Conservation (phyloP, 1,139 yeast species). For the Saccharomycopsis hybrid region DNA sequence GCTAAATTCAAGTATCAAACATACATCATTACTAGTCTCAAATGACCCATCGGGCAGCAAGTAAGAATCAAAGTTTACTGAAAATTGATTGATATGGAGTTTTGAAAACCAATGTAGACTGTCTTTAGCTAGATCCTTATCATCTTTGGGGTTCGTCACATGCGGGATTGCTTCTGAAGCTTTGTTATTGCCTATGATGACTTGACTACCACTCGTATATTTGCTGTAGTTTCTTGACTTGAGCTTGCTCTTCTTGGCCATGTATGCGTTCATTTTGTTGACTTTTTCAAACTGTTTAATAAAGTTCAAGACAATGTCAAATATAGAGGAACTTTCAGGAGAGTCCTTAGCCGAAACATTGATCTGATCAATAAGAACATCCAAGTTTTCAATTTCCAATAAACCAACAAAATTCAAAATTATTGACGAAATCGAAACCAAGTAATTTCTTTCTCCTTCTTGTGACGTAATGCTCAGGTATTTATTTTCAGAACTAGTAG, state of each 20-base stretch:
- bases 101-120: constrained; percentile 21
- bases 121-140: constrained; percentile 20
- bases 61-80: constrained; percentile 38
- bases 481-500: not conserved
- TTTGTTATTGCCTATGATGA: constrained; percentile 2
- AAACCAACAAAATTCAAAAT: constrained; percentile 45
- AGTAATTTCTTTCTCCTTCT: constrained; percentile 3
- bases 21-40: no score
- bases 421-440: constrained; percentile 30
- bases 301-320: constrained; percentile 26
- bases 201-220: not conserved
- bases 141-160: no score
- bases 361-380: constrained; percentile 40
- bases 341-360: constrained; percentile 33
- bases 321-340: constrained; percentile 24
- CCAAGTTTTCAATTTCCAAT: constrained; percentile 40
- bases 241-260: constrained; percentile 5
- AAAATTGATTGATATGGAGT: constrained; percentile 33
- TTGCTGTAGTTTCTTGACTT: constrained; percentile 6
- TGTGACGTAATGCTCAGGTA: constrained; percentile 2
- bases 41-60: constrained; percentile 33
- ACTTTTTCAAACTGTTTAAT: constrained; percentile 6
- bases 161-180: not conserved
- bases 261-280: constrained; percentile 4
- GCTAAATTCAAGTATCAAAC: no score